phyloP scores from a whole-genome alignment of 768 basidiomycete species.

The Tulasnella sp. region DNA sequence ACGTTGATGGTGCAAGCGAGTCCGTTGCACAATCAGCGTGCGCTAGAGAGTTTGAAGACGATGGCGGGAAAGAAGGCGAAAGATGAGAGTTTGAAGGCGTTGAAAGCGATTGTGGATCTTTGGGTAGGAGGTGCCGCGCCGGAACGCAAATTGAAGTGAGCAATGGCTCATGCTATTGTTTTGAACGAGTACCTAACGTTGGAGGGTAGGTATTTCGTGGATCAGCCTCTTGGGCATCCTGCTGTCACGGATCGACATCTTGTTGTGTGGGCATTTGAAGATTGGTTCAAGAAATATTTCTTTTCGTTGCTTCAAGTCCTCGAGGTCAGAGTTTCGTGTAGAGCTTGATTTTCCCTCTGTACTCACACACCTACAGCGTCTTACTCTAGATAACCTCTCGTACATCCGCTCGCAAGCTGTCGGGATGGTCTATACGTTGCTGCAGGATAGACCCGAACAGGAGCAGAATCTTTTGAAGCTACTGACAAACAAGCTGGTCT shows the following conservation, averaged over 20 bases:
- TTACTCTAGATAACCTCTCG: slow-evolving; percentile 72
- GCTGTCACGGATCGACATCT: slow-evolving; percentile 58
- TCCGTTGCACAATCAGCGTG: slow-evolving; percentile 73
- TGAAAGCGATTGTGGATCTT: slow-evolving; percentile 92
- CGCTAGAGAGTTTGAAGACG: slow-evolving; percentile 57
- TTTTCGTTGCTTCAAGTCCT: slow-evolving; percentile 82
- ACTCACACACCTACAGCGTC: slow-evolving; percentile 34
- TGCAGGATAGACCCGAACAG: slow-evolving; percentile 87
- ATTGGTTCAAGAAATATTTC: slow-evolving; percentile 96
- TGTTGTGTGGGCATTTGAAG: slow-evolving; percentile 83
- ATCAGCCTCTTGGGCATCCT: slow-evolving; percentile 62
- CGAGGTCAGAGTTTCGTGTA: slow-evolving; percentile 42
- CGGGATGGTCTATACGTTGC: slow-evolving; percentile 60
- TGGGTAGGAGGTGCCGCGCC: slow-evolving; percentile 93
- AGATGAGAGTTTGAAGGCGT: slow-evolving; percentile 83
- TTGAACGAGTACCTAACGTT: neutral
- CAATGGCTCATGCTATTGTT: slow-evolving; percentile 16
- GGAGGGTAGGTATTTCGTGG: slow-evolving; percentile 65
- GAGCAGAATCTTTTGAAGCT: slow-evolving; percentile 90
- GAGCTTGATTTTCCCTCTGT: neutral
- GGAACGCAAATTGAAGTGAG: slow-evolving; percentile 70
- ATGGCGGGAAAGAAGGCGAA: slow-evolving; percentile 84
- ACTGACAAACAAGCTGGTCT: slow-evolving; percentile 85
- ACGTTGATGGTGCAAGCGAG: slow-evolving; percentile 80
- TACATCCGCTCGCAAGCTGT: slow-evolving; percentile 83